Percentiles rank a stretch among this genome's conserved stretches.
Conservation (phyloP, 2,329 filamentous ascomycete genomes). For the Fusarium equiseti region DNA sequence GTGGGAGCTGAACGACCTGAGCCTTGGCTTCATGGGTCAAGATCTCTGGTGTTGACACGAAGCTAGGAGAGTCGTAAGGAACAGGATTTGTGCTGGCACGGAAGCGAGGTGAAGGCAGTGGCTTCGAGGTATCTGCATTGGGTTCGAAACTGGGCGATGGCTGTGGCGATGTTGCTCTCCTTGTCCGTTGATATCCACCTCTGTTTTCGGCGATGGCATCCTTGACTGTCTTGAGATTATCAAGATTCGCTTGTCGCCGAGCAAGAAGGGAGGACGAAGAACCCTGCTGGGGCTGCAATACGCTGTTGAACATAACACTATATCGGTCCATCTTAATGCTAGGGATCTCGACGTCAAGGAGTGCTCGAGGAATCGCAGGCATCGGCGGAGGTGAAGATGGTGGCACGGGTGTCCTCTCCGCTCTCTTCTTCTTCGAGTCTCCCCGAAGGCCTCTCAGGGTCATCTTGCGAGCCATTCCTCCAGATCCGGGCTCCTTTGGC, state of each 20-base stretch:
- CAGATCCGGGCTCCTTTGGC: slow-evolving; percentile 36
- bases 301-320: slow-evolving; percentile 89
- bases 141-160: slow-evolving; percentile 58
- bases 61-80: slow-evolving; percentile 58
- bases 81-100: slow-evolving; percentile 70
- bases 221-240: slow-evolving; percentile 67
- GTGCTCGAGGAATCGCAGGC: slow-evolving; percentile 39
- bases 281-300: slow-evolving; percentile 66
- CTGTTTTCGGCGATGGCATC: slow-evolving; percentile 58
- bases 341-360: slow-evolving; percentile 84
- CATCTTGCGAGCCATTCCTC: slow-evolving; percentile 46
- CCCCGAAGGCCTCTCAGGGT: slow-evolving; percentile 44
- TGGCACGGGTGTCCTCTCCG: slow-evolving; percentile 32
- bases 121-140: slow-evolving; percentile 16
- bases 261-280: slow-evolving; percentile 59
- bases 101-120: slow-evolving; percentile 54
- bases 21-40: slow-evolving; percentile 19
- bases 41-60: not conserved
- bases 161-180: slow-evolving; percentile 64
- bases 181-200: slow-evolving; percentile 48
- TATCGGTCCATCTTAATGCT: slow-evolving; percentile 86
- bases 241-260: slow-evolving; percentile 69
- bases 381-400: slow-evolving; percentile 41
- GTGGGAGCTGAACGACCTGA: slow-evolving; percentile 28
- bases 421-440: slow-evolving; percentile 39